Evolutionary conservation across 1,139 yeast species (phyloP).

Genomic region (Candida sp.): DNA sequence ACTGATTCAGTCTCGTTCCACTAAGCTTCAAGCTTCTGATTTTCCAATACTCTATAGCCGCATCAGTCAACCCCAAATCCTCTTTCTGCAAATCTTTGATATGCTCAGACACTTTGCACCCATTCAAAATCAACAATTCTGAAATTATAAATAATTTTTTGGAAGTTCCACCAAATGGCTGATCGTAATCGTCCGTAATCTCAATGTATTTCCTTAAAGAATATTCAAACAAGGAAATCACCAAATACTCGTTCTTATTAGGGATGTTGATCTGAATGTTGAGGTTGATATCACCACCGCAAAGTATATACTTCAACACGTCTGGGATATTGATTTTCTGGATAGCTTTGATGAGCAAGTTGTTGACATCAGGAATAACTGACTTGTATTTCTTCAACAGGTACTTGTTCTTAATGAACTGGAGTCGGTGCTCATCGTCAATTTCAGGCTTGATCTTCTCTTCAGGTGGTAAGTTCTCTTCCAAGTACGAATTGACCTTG

Average conservation of each 20-base stretch:
- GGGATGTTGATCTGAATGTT: constrained; percentile 32
- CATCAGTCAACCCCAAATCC: constrained; percentile 38
- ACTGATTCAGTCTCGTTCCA: constrained; percentile 12
- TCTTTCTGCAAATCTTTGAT: constrained; percentile 25
- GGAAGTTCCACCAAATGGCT: constrained; percentile 8
- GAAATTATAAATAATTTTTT: constrained; percentile 63
- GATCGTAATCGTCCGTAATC: constrained; percentile 21
- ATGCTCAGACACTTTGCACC: constrained; percentile 37
- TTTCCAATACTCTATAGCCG: constrained; percentile 60
- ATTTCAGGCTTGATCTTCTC: constrained; percentile 27
- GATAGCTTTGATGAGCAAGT: constrained; percentile 46
- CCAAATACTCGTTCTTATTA: constrained; percentile 24
- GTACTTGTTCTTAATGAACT: constrained; percentile 58
- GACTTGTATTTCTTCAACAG: constrained; percentile 38
- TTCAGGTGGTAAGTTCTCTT: constrained; percentile 21
- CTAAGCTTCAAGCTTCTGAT: constrained; percentile 37
- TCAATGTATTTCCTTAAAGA: constrained; percentile 55
- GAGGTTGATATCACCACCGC: constrained; percentile 53
- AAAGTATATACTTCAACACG: constrained; percentile 49
- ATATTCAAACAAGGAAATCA: constrained; percentile 59
- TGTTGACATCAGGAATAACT: constrained; percentile 26
- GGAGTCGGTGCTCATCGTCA: constrained; percentile 35
- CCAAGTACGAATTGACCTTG: constrained; percentile 41
- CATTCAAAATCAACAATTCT: constrained; percentile 74
- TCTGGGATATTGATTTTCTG: constrained; percentile 52